Percentiles rank a stretch among this genome's conserved stretches.
Conservation (phyloP, 192 early-diverging fungal genomes). For the Backusella westeae region DNA sequence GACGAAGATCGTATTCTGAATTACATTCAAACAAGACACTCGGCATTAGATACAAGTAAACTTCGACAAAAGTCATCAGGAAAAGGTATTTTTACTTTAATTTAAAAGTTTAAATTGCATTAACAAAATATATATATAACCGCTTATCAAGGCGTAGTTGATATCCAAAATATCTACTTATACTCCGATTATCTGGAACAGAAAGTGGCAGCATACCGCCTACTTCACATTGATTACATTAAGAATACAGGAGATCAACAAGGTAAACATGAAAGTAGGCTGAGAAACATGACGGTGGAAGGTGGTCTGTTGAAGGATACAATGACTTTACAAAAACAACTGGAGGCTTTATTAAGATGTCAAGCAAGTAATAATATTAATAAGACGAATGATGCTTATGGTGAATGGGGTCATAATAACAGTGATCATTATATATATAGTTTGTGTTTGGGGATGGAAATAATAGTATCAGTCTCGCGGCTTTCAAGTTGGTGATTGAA, state of each 20-base stretch:
- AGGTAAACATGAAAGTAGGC: slow-evolving; percentile 35
- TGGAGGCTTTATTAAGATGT: slow-evolving; percentile 69
- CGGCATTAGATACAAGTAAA: slow-evolving; percentile 43
- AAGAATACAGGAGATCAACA: slow-evolving; percentile 44
- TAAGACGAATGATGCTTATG: neutral
- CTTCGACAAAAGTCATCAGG: slow-evolving; percentile 51
- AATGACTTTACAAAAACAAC: slow-evolving; percentile 66
- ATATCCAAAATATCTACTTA: slow-evolving; percentile 63
- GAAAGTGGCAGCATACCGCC: slow-evolving; percentile 63
- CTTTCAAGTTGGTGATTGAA: slow-evolving; percentile 67
- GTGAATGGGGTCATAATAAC: neutral
- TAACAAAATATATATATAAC: slow-evolving; percentile 32
- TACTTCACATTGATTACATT: slow-evolving; percentile 67
- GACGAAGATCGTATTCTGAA: slow-evolving; percentile 58
- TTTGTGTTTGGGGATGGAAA: slow-evolving; percentile 72
- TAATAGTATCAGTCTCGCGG: slow-evolving; percentile 72
- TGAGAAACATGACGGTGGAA: slow-evolving; percentile 55
- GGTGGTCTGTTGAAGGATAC: slow-evolving; percentile 65
- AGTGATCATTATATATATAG: slow-evolving; percentile 32
- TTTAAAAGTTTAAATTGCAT: slow-evolving; percentile 35
- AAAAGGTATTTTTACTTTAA: neutral
- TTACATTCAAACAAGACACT: slow-evolving; percentile 50
- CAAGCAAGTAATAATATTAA: slow-evolving; percentile 47
- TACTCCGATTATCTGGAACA: slow-evolving; percentile 78
- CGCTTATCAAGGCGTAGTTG: slow-evolving; percentile 28